A percentile compares a stretch with the other conserved stretches of the same genome.
phyloP scores from a whole-genome alignment of 2,329 filamentous ascomycete species.

The Huntiella bhutanensis region DNA sequence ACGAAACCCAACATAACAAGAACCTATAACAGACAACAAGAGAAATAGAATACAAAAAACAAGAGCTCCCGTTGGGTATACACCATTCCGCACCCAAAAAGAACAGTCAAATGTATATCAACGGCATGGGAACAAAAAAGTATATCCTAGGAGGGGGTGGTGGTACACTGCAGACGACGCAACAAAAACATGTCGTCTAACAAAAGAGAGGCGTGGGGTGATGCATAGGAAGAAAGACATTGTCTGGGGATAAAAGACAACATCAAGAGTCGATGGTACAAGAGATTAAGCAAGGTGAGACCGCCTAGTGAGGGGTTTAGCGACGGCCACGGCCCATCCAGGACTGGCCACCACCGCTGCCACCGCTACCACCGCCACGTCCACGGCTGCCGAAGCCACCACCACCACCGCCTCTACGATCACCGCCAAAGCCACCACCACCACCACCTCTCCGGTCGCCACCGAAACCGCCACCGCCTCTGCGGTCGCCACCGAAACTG shows the following conservation, averaged over 20 bases:
- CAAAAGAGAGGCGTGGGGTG: background rate
- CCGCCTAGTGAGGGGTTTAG: background rate
- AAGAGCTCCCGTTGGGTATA: background rate
- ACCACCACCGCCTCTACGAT: conserved; percentile 1
- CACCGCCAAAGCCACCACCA: background rate
- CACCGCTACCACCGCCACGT: conserved; percentile 4
- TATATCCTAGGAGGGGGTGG: background rate
- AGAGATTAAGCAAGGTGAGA: background rate
- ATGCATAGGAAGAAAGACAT: background rate
- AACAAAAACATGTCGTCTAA: background rate
- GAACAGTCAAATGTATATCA: no score
- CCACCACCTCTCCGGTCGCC: conserved; percentile 11
- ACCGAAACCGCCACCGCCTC: conserved; percentile 4
- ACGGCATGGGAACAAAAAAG: background rate
- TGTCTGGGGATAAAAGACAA: background rate
- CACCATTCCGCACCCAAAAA: no score
- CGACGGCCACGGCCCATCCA: no score
- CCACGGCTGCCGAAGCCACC: conserved; percentile 1
- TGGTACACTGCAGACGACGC: no score
- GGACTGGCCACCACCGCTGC: conserved; percentile 3
- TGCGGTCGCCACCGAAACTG: background rate
- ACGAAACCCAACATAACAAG: background rate
- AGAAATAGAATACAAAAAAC: background rate
- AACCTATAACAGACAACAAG: background rate
- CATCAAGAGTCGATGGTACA: background rate